These are phyloP conservation scores for Zoysia pacifica DNA, from an alignment of 176 grass and related monocot genomes.

Conservation along the genomic window DNA sequence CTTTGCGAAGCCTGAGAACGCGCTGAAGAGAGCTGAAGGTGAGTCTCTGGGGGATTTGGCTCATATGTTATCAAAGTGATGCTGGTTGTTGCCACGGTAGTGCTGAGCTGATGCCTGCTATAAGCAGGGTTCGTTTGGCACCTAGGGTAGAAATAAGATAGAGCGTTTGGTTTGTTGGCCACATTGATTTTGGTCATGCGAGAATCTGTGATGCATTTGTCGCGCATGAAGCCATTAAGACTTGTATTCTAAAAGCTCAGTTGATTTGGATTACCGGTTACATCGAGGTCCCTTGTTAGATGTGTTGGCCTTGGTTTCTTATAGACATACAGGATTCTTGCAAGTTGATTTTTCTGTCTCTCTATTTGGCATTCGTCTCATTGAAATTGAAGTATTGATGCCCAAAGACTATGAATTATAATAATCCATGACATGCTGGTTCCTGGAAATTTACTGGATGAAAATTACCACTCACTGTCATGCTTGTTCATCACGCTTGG, in stretches of 20 bases:
- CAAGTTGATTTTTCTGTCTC: not conserved
- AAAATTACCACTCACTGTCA: not conserved
- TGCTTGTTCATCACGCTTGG: not conserved
- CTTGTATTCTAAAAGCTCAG: not conserved
- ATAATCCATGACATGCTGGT: not conserved
- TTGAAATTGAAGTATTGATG: not conserved
- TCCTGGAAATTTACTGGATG: not conserved
- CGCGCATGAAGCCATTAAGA: not conserved
- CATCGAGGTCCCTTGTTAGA: not conserved
- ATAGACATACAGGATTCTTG: not conserved
- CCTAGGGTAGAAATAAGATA: not conserved
- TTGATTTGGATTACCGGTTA: not conserved
- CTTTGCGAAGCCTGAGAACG: conserved; percentile 94
- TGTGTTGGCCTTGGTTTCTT: not conserved
- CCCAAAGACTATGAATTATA: not conserved
- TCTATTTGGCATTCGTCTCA: not conserved
- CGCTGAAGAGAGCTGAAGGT: conserved; percentile 94
- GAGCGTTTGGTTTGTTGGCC: not conserved
- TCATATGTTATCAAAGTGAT: not conserved
- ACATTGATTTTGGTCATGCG: not conserved
- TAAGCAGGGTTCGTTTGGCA: not conserved
- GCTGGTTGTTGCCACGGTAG: not conserved
- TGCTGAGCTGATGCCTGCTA: not conserved
- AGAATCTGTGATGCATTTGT: not conserved
- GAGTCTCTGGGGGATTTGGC: not conserved